Evolutionary conservation across 306 rosid species (phyloP), one percentile per base, ranked within the genome.

Genomic region (Sophora flavescens): DNA sequence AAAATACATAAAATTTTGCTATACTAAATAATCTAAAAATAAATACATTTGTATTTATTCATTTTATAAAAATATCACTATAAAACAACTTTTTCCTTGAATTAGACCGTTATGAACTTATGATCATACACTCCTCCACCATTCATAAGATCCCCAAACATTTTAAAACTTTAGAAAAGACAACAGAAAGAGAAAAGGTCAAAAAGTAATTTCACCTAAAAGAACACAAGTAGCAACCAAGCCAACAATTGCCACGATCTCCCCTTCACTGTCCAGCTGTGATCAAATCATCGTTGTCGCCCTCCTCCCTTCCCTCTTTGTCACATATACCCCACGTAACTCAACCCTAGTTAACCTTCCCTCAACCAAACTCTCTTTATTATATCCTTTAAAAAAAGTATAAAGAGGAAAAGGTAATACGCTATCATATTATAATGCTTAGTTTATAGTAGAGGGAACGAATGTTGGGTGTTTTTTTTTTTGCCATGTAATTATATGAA

Each of bases 181-280:
- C 70, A 45, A 9, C 48, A 42, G 75, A 63, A 45, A 82, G 58
- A 48, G 79, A 33, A 11, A 65, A 47, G 79, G 75, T 69, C 17
- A 71, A 18, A 0, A 10, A 3, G 82, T 15, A 12, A 78, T 72
- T 72, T 72, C 63, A 9, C 0, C 0, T 0, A 6, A 58, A 58
- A 62, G 79, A 76, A 52, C 74, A 48, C 4, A 58, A 78, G 41
- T 3, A 10, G 77, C 16, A 32, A 62, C 71, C 56, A 56, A 66
- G 52, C 63, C 56, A 79, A 58, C 86, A 76, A 70, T 77, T 80
- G 79, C 85, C 86, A 68, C 59, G 57, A 53, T 15, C 3, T 17
- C 68, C 38, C 85, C 70, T 83, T 79, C 47, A 72, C 72, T 84
- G 86, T 93, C 93, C 96, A 88, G 93, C 91, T 85, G 88, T 91